Conservation (phyloP, 1,139 yeast species). For the Yueomyces sp. region DNA sequence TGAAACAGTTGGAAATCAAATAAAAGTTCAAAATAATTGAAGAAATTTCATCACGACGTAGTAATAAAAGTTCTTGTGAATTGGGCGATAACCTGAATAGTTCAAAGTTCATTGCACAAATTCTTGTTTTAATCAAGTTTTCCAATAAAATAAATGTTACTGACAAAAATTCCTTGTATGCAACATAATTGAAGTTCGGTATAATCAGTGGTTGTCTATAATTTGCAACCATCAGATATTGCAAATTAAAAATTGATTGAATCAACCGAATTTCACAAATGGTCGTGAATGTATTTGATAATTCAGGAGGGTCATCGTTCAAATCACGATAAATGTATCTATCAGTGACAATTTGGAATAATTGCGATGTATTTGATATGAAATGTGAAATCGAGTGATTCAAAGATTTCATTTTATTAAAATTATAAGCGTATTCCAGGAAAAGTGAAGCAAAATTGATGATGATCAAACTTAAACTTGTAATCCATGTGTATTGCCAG, state of each 20-base stretch:
- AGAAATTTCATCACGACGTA: slow-evolving; percentile 36
- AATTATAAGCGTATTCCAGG: slow-evolving; percentile 30
- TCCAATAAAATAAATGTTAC: slow-evolving; percentile 31
- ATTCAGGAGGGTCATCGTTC: slow-evolving; percentile 33
- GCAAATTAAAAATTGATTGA: slow-evolving; percentile 30
- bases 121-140: slow-evolving; percentile 35
- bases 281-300: slow-evolving; percentile 31
- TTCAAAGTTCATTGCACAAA: slow-evolving; percentile 34
- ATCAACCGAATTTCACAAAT: slow-evolving; percentile 37
- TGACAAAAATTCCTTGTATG: slow-evolving; percentile 24
- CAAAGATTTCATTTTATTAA: slow-evolving; percentile 32
- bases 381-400: slow-evolving; percentile 29
- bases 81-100: slow-evolving; percentile 27
- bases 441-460: slow-evolving; percentile 33
- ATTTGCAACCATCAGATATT: slow-evolving; percentile 27
- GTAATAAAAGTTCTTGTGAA: slow-evolving; percentile 21
- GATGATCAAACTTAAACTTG: slow-evolving; percentile 28
- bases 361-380: slow-evolving; percentile 31
- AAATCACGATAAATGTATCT: slow-evolving; percentile 35
- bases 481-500: slow-evolving; percentile 30
- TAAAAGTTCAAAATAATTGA: slow-evolving; percentile 32
- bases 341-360: slow-evolving; percentile 36
- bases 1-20: slow-evolving; percentile 31
- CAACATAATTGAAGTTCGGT: slow-evolving; percentile 18
- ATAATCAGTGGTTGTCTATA: slow-evolving; percentile 27